These are phyloP conservation scores for Sideroxylon spinosum DNA, from an alignment of 179 eudicot species.

Conservation along the genomic window DNA sequence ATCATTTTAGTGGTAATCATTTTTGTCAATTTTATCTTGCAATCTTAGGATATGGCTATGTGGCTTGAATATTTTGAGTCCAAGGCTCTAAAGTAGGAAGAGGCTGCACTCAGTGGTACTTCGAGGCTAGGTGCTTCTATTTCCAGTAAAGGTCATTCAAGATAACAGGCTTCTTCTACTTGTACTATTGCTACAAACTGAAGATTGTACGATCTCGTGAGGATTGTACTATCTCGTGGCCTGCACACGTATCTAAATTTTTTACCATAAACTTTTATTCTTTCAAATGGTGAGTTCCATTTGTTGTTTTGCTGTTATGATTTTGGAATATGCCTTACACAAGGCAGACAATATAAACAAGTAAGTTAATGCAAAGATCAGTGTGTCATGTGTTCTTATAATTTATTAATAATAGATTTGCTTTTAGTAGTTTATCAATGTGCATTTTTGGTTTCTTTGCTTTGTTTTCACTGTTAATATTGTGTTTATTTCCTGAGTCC, in stretches of 20 bases:
- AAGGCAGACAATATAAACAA: too few species aligned
- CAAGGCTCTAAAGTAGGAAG: slow-evolving; percentile 95
- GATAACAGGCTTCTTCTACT: slow-evolving; percentile 30
- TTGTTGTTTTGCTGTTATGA: neutral
- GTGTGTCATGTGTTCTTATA: neutral
- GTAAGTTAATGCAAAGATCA: neutral
- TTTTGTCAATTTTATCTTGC: slow-evolving; percentile 6
- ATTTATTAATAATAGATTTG: neutral
- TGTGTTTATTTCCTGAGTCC: neutral
- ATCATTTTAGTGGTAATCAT: slow-evolving; percentile 6
- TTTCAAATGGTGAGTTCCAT: too few species aligned
- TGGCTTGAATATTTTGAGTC: slow-evolving; percentile 99
- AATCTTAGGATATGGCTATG: slow-evolving; percentile 85
- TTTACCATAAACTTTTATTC: too few species aligned
- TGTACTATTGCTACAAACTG: neutral
- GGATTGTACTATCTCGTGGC: too few species aligned
- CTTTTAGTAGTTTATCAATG: neutral
- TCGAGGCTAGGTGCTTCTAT: slow-evolving; percentile 97
- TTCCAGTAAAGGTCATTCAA: slow-evolving; percentile 95
- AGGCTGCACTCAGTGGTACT: slow-evolving; percentile 94
- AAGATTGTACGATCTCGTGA: too few species aligned
- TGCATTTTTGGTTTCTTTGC: neutral
- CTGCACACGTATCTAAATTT: too few species aligned
- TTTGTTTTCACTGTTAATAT: neutral
- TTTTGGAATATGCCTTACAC: neutral